Conservation (phyloP, 2,329 filamentous ascomycete species). For the Pseudogymnoascus sp. region DNA sequence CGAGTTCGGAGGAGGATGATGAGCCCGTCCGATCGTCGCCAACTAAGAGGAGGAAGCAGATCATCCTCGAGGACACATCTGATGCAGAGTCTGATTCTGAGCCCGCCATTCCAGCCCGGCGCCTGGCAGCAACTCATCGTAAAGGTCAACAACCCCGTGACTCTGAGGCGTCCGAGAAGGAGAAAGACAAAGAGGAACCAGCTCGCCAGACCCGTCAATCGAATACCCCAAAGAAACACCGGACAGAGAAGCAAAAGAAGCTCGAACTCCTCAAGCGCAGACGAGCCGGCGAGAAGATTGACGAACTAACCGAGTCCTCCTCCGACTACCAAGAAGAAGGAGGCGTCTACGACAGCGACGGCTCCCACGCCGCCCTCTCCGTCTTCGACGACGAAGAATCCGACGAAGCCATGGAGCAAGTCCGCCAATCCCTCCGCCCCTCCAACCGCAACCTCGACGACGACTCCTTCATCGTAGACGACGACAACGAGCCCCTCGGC, state of each 20-base stretch:
- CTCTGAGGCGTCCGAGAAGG: neutral
- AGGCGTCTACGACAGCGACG: slow-evolving; percentile 17
- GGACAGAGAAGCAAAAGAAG: slow-evolving; percentile 34
- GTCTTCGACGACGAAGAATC: slow-evolving; percentile 46
- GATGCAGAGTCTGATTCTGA: neutral
- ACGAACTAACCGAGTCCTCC: slow-evolving; percentile 29
- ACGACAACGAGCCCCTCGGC: slow-evolving; percentile 46
- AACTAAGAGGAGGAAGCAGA: neutral
- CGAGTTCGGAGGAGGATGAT: neutral
- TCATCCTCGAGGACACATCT: neutral
- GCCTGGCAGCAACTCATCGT: neutral
- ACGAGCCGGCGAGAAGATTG: slow-evolving; percentile 33
- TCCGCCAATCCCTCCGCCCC: slow-evolving; percentile 10
- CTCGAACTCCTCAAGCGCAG: slow-evolving; percentile 33
- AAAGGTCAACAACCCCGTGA: neutral
- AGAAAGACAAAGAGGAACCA: neutral
- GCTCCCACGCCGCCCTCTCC: slow-evolving; percentile 34
- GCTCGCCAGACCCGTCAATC: neutral
- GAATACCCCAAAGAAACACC: slow-evolving; percentile 19
- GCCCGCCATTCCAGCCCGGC: neutral
- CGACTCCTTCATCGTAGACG: slow-evolving; percentile 55
- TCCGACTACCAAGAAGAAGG: slow-evolving; percentile 15
- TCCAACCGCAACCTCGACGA: slow-evolving; percentile 21
- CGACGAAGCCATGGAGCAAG: slow-evolving; percentile 24
- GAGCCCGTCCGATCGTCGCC: neutral